Conservation (phyloP, 345 rosid species). For the Lenwebbia sp. region DNA sequence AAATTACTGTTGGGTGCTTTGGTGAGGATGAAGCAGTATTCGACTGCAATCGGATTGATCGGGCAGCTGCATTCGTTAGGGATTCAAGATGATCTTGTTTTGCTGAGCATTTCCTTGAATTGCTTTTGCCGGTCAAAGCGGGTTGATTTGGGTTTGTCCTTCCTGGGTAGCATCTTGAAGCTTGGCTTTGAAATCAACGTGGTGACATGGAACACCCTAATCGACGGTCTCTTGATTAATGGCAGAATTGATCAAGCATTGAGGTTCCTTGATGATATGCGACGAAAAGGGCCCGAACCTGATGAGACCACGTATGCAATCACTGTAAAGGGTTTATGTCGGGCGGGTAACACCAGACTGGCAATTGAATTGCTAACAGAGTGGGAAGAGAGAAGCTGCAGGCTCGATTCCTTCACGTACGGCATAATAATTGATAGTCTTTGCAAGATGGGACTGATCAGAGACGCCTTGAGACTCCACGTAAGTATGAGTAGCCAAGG, state of each 20-base stretch:
- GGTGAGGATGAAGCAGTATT: background rate
- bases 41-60: background rate
- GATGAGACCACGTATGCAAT: background rate
- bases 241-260: background rate
- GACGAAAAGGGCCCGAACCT: background rate
- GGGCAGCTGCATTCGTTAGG: background rate
- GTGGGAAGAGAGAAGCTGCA: background rate
- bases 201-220: background rate
- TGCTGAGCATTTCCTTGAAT: background rate
- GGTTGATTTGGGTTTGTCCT: background rate
- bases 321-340: background rate
- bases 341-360: background rate
- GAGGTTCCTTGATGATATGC: background rate
- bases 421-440: accelerated
- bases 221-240: background rate
- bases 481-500: background rate
- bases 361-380: background rate
- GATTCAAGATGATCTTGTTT: background rate
- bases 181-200: background rate
- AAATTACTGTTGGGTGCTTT: background rate
- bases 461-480: background rate
- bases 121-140: background rate
- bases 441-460: background rate
- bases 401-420: accelerated
- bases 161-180: background rate